Evolutionary conservation across 441 rosid genomes (phyloP), one percentile per base, ranked within the genome.

Genomic region (Mallotus repandus): DNA sequence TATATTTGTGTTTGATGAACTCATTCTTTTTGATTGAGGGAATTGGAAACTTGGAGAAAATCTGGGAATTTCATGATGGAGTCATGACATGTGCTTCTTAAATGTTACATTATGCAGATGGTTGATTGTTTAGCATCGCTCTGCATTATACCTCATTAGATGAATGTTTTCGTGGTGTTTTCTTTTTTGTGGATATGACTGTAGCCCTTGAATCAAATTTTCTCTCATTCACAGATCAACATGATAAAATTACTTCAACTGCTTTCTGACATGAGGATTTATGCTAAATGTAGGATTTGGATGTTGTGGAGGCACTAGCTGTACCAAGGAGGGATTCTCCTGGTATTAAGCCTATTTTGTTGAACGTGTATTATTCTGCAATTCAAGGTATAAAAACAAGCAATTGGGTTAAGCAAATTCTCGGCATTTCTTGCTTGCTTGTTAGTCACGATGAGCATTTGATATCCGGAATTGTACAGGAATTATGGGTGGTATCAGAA

Each of bases 371-470:
- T 19, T 15, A 9, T 9, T 71, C 41, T 22, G 45, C 35, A 35
- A 18, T 57, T 53, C 45, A 59, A 32, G n/a, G 22, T 7, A 35
- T 63, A 25, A 50, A 49, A 49, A 22, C 2, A 54, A 73, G 50
- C 9, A 14, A 38, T 60, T 46, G 19, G 65, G 41, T 43, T 15
- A 6, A 48, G 19, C 6, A 12, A 19, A 22, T 68, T 14, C 60
- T 38, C 10, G n/a, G 11, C 46, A 41, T 60, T 18, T 25, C 9
- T n/a, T 32, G 56, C 41, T 72, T 76, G 70, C 93, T 93, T 98
- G 99, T 93, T 67, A 93, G 99, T 84, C 98, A 93, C 59, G 99
- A 93, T 70, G 97, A 93, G 79, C 99, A 95, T 86, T 78, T 95
- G 21, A 95, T 95, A 82, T 93, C 98, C 1, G 97, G 97, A 78